Percentiles rank a stretch among this genome's conserved stretches.
These are phyloP conservation scores for Termitomyces sp. DNA, from an alignment of 768 basidiomycete genomes.

Conservation along the genomic window DNA sequence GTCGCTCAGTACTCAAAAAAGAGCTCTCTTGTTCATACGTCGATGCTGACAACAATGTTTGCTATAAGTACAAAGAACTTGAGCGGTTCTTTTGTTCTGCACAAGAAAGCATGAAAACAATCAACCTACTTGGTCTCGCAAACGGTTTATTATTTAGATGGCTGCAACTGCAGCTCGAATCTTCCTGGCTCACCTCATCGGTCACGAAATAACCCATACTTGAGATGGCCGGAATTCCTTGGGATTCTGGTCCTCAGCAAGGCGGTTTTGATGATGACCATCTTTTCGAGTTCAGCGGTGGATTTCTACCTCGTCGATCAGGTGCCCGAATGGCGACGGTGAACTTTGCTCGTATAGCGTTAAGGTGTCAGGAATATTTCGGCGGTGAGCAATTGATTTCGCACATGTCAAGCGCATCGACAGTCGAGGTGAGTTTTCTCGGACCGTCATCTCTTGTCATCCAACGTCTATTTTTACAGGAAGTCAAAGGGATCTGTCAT, in stretches of 20 bases:
- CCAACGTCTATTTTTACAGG: neutral
- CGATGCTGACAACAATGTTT: too few species aligned
- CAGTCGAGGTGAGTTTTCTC: neutral
- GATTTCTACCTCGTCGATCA: neutral
- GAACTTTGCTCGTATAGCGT: slow-evolving; percentile 1
- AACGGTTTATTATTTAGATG: neutral
- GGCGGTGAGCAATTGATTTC: neutral
- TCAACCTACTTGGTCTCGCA: neutral
- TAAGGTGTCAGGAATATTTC: neutral
- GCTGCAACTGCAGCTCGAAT: neutral
- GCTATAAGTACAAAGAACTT: neutral
- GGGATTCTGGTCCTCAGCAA: neutral
- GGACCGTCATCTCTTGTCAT: neutral
- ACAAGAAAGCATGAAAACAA: neutral
- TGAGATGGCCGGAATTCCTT: neutral
- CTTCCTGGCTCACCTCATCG: neutral
- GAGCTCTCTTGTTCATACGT: neutral
- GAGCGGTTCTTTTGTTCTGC: neutral
- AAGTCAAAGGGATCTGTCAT: neutral
- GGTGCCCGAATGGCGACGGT: neutral
- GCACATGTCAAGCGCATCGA: neutral
- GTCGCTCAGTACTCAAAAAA: neutral
- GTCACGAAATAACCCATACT: neutral
- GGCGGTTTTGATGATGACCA: neutral
- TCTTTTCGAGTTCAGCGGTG: neutral